Conservation (phyloP, 371 early-diverging fungal species). For the Amoeboaphelidium protococcarum region DNA sequence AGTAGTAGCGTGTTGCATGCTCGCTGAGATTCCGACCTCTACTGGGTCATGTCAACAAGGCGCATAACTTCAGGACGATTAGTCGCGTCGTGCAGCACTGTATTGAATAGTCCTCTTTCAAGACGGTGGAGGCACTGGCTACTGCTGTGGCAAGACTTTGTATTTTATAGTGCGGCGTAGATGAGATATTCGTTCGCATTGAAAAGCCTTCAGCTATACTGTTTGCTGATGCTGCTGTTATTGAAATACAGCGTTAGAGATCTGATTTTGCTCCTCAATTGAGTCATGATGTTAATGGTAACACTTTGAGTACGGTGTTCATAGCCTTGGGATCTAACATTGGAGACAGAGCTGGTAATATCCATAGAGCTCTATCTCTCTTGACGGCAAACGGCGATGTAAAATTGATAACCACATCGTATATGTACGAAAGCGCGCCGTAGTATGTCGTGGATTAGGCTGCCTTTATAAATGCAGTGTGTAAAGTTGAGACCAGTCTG, state of each 20-base stretch:
- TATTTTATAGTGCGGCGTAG: slow-evolving; percentile 14
- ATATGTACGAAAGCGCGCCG: slow-evolving; percentile 79
- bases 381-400: slow-evolving; percentile 21
- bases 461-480: slow-evolving; percentile 58
- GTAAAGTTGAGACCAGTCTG: slow-evolving; percentile 49
- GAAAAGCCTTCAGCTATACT: slow-evolving; percentile 75
- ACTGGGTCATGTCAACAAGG: slow-evolving; percentile 23
- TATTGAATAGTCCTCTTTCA: slow-evolving; percentile 21
- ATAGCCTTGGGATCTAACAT: slow-evolving; percentile 81
- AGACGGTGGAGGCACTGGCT: slow-evolving; percentile 21
- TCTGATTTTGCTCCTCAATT: slow-evolving; percentile 4
- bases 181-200: slow-evolving; percentile 18
- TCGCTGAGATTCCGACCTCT: slow-evolving; percentile 22
- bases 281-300: slow-evolving; percentile 7
- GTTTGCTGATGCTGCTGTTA: slow-evolving; percentile 63
- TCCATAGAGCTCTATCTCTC: slow-evolving; percentile 36
- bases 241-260: slow-evolving; percentile 29
- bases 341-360: slow-evolving; percentile 49
- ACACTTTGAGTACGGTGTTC: slow-evolving; percentile 18
- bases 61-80: slow-evolving; percentile 56
- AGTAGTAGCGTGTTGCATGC: slow-evolving; percentile 63
- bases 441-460: slow-evolving; percentile 89
- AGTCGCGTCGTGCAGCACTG: slow-evolving; percentile 39
- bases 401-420: slow-evolving; percentile 66
- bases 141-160: slow-evolving; percentile 13